Evolutionary conservation across 306 rosid species (phyloP).

Genomic region (Canavalia ensiformis): DNA sequence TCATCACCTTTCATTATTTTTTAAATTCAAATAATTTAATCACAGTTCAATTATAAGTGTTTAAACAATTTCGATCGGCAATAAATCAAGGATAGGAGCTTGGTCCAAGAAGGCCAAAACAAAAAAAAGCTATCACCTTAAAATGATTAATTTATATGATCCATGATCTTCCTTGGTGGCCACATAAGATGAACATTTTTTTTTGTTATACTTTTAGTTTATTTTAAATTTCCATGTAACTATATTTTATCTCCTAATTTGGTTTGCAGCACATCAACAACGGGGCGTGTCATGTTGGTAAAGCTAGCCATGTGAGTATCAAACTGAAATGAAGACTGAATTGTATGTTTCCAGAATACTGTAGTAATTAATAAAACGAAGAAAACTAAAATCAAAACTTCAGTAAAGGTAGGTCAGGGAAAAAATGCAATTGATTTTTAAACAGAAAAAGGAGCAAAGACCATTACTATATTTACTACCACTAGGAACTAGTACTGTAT

Average conservation of each 20-base stretch:
- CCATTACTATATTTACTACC: neutral
- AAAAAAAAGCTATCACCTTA: constrained; percentile 1
- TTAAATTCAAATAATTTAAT: constrained; percentile 26
- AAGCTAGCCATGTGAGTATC: neutral
- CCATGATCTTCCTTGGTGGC: neutral
- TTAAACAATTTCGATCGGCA: neutral
- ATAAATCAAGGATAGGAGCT: constrained; percentile 21
- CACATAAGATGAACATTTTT: neutral
- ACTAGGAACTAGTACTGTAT: neutral
- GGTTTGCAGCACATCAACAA: neutral
- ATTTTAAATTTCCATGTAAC: neutral
- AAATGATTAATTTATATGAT: neutral
- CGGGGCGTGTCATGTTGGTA: neutral
- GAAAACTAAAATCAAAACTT: neutral
- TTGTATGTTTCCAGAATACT: too few species aligned
- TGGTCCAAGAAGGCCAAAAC: constrained; percentile 41
- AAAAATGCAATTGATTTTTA: neutral
- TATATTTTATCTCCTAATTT: constrained; percentile 1
- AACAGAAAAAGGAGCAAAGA: neutral
- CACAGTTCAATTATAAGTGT: constrained; percentile 22
- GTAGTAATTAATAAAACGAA: neutral
- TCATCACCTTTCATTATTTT: constrained; percentile 41
- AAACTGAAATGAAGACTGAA: neutral
- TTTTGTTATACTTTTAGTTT: neutral
- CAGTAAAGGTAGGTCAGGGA: neutral